Evolutionary conservation across 228 moss, liverwort and hornwort genomes (phyloP).

Genomic region (Sphagnum magellanicum): DNA sequence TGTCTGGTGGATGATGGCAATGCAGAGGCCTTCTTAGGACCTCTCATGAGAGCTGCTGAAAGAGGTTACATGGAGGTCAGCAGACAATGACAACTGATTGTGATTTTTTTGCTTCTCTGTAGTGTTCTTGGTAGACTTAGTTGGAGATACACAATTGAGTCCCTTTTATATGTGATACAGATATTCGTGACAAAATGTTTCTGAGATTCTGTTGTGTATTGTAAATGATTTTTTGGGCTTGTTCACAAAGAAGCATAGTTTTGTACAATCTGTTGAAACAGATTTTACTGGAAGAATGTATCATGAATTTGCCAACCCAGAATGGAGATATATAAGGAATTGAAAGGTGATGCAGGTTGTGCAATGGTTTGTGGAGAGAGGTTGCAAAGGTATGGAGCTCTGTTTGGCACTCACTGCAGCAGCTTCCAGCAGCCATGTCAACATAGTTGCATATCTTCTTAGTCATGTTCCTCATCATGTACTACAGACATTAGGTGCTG

Average conservation of each 20-base stretch:
- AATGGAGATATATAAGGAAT: too few species aligned
- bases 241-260: too few species aligned
- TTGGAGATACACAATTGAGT: too few species aligned
- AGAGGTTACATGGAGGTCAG: slow-evolving; percentile 8
- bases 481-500: slow-evolving; percentile 7
- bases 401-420: slow-evolving; percentile 8
- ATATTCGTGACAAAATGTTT: too few species aligned
- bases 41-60: slow-evolving; percentile 9
- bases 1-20: slow-evolving; percentile 11
- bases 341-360: slow-evolving; percentile 6
- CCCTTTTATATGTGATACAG: too few species aligned
- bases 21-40: slow-evolving; percentile 7
- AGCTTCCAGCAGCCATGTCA: slow-evolving; percentile 6
- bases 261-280: too few species aligned
- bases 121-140: too few species aligned
- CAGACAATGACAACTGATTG: background rate
- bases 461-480: slow-evolving; percentile 9
- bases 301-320: too few species aligned
- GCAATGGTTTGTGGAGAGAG: slow-evolving; percentile 8
- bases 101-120: too few species aligned
- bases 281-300: too few species aligned
- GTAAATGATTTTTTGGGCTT: too few species aligned
- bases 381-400: slow-evolving; percentile 8
- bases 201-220: too few species aligned
- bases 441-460: slow-evolving; percentile 6